Conservation (phyloP, 169 alveolate species). For the Eimeria sp. region DNA sequence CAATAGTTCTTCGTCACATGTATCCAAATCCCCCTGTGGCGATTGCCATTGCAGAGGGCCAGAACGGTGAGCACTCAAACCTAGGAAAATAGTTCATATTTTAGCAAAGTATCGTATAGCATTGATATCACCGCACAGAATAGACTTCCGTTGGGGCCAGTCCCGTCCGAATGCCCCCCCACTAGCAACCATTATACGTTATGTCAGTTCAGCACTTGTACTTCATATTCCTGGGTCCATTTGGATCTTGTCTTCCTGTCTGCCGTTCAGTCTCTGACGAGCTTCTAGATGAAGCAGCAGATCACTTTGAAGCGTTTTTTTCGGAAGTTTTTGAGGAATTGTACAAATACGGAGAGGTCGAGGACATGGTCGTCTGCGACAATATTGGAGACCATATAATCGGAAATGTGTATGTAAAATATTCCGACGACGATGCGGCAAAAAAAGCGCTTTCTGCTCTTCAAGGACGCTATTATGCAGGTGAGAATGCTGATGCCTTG, state of each 20-base stretch:
- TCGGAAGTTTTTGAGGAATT: conserved; percentile 98
- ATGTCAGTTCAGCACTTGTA: neutral
- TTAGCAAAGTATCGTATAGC: neutral
- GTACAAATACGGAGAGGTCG: conserved; percentile 98
- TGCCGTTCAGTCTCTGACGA: conserved; percentile 91
- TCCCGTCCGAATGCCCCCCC: neutral
- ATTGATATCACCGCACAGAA: neutral
- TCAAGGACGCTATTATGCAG: conserved; percentile 97
- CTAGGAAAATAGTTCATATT: neutral
- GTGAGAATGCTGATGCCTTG: conserved; percentile 62
- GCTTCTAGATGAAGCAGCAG: conserved; percentile 98
- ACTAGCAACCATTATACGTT: neutral
- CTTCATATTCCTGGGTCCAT: neutral
- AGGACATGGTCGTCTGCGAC: conserved; percentile 99
- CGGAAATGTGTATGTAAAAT: conserved; percentile 99
- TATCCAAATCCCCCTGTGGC: conserved; percentile 99
- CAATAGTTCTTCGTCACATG: conserved; percentile 98
- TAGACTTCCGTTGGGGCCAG: neutral
- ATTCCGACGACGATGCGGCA: conserved; percentile 98
- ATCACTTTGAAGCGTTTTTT: conserved; percentile 98
- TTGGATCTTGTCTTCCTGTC: neutral
- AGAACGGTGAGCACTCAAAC: conserved; percentile 88
- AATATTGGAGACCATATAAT: conserved; percentile 99
- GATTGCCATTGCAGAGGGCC: conserved; percentile 99
- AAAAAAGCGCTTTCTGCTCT: conserved; percentile 96